A percentile compares a stretch with the other conserved stretches of the same genome.
These are phyloP conservation scores for Cercospora sojina DNA, from an alignment of 2,329 filamentous ascomycete genomes.

Conservation along the genomic window DNA sequence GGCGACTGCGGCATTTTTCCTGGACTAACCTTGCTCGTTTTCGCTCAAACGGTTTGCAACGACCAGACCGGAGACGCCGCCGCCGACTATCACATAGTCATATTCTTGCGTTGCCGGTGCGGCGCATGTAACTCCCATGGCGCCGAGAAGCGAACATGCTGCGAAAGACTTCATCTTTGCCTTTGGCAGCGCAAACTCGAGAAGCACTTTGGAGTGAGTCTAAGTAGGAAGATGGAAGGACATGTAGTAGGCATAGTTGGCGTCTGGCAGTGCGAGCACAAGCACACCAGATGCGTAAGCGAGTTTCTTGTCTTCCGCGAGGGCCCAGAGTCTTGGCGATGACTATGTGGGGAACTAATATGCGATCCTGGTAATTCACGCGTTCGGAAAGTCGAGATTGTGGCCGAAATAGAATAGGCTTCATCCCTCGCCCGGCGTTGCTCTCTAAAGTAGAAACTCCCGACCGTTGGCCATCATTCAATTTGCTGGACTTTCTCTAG, in stretches of 20 bases:
- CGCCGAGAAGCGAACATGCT: neutral
- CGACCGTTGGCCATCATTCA: neutral
- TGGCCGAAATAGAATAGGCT: neutral
- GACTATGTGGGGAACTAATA: neutral
- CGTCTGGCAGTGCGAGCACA: neutral
- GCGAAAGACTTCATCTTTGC: slow-evolving; percentile 2
- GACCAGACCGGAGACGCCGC: slow-evolving; percentile 34
- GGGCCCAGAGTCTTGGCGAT: neutral
- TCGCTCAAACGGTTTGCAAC: slow-evolving; percentile 33
- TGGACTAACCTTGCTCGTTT: slow-evolving; percentile 22
- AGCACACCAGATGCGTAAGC: neutral
- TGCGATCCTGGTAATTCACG: neutral
- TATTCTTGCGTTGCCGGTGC: slow-evolving; percentile 5
- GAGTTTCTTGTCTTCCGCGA: neutral
- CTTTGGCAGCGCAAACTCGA: neutral
- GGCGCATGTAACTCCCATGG: neutral
- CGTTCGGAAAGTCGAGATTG: neutral
- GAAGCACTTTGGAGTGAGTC: neutral
- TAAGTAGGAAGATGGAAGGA: too few species aligned
- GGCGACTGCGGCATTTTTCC: neutral
- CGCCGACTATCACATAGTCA: slow-evolving; percentile 36
- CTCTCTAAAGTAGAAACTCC: neutral
- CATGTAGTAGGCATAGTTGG: neutral
- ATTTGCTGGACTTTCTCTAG: neutral
- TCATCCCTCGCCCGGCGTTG: neutral